A percentile compares a stretch with the other conserved stretches of the same genome.
phyloP scores from a whole-genome alignment of 768 basidiomycete genomes.

The Serendipita indica region DNA sequence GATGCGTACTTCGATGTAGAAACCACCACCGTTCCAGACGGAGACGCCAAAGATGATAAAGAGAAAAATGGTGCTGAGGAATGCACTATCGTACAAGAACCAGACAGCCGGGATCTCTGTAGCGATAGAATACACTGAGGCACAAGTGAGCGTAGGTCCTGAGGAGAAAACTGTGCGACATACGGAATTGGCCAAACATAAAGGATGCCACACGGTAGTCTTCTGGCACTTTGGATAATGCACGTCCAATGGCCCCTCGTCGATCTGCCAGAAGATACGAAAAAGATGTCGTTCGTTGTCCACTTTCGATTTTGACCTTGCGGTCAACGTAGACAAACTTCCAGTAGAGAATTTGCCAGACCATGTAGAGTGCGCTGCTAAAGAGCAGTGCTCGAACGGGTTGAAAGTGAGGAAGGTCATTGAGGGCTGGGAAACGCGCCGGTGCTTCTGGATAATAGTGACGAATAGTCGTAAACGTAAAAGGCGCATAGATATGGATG shows the following conservation, averaged over 20 bases:
- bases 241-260: slow-evolving; percentile 63
- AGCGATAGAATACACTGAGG: slow-evolving; percentile 55
- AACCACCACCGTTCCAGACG: slow-evolving; percentile 93
- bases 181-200: slow-evolving; percentile 73
- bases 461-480: slow-evolving; percentile 81
- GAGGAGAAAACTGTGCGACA: slow-evolving; percentile 17
- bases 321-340: slow-evolving; percentile 87
- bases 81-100: slow-evolving; percentile 63
- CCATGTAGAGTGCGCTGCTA: slow-evolving; percentile 72
- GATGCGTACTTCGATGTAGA: slow-evolving; percentile 59
- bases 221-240: slow-evolving; percentile 43
- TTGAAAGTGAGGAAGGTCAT: slow-evolving; percentile 49
- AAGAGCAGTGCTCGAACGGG: slow-evolving; percentile 61
- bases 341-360: slow-evolving; percentile 92
- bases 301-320: slow-evolving; percentile 78
- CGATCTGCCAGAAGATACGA: slow-evolving; percentile 81
- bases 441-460: slow-evolving; percentile 79
- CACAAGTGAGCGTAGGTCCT: slow-evolving; percentile 3
- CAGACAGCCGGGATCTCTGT: slow-evolving; percentile 80
- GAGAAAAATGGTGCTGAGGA: slow-evolving; percentile 66
- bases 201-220: slow-evolving; percentile 55
- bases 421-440: slow-evolving; percentile 72
- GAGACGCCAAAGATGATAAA: slow-evolving; percentile 69
- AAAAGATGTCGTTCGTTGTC: slow-evolving; percentile 81
- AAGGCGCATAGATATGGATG: slow-evolving; percentile 86